Base-by-base conservation (phyloP, 352 stramenopile species). In the Thraustotheca clavata region DNA sequence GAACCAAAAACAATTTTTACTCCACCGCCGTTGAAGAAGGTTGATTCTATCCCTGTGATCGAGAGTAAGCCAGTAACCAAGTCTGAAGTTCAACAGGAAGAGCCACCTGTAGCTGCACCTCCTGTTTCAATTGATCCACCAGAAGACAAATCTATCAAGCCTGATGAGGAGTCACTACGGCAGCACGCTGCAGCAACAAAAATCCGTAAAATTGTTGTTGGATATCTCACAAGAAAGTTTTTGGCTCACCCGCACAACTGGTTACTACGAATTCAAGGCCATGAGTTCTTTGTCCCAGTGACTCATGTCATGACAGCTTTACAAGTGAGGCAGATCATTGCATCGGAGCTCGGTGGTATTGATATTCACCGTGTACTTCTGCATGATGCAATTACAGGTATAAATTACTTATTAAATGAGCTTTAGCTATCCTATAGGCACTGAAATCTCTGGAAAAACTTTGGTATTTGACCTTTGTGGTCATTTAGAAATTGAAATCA, bases 241-340 rank as follows among this genome's bases (percentile, higher is more conserved):
- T 57, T 91, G 20, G 32, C 65, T 16, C 81, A 81, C 29, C 70
- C 75, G 0, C 67, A 69, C 1, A 84, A 83, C 60, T 89, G 83
- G 80, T 40, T 71, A 1, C 69, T 91, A 27, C 65, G 49, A 20
- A 60, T 88, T 8, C 48, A 71, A 16, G 32, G 67, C 11, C 32
- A 72, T 4, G 41, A 75, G 4, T 38, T 91, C 1, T 61, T 67
- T 7, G 60, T 83, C 11, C 43, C 73, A 35, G 74, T 88, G 7
- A 73, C 78, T 22, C 62, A 67, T 33, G 35, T 59, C 11, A 91
- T 85, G 74, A 89, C 77, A 1, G 79, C 83, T 29, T 86, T 87
- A 20, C 70, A 76, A 34, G 67, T 91, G 14, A 76, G 80, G 1
- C 52, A 76, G 33, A 50, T 38, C 0, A 71, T 91, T 31, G 79